Percentiles rank a stretch among this genome's conserved stretches.
Conservation (phyloP, 2,329 filamentous ascomycete species). For the Zalaria sp. region DNA sequence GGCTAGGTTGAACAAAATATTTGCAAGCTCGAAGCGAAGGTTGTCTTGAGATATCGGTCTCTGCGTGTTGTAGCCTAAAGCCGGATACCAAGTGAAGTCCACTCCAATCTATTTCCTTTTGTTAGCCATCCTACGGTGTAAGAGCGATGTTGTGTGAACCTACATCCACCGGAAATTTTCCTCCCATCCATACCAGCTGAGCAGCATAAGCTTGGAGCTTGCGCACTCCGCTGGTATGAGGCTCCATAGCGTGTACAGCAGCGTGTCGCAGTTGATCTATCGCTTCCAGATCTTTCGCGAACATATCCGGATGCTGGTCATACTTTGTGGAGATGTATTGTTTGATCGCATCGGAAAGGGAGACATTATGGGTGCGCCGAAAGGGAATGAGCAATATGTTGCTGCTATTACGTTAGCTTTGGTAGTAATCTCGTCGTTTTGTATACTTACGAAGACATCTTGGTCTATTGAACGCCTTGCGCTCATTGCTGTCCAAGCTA, state of each 20-base stretch:
- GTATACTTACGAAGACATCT: background rate
- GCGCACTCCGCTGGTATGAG: constrained; percentile 71
- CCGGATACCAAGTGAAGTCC: constrained; percentile 93
- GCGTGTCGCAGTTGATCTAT: constrained; percentile 74
- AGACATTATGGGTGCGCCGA: constrained; percentile 66
- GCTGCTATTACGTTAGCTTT: constrained; percentile 7
- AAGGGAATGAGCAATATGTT: constrained; percentile 74
- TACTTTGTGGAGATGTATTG: constrained; percentile 97
- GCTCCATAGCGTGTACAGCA: constrained; percentile 78
- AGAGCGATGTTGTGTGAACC: constrained; percentile 13
- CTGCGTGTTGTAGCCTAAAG: constrained; percentile 77
- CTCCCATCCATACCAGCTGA: constrained; percentile 82
- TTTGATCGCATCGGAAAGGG: constrained; percentile 69
- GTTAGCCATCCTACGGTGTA: constrained; percentile 4
- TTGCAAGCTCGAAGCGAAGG: constrained; percentile 71
- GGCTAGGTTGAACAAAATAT: constrained; percentile 84
- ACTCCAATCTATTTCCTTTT: constrained; percentile 55
- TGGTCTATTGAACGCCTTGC: background rate
- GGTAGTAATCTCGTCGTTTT: background rate
- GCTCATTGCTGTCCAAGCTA: no score
- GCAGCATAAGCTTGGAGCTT: constrained; percentile 87
- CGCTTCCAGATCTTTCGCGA: constrained; percentile 71
- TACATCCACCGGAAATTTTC: constrained; percentile 93
- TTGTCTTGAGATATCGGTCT: constrained; percentile 56
- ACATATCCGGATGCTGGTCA: constrained; percentile 97